Evolutionary conservation across 306 rosid genomes (phyloP), one percentile per base, ranked within the genome.

Genomic region (Arachis hypogaea): DNA sequence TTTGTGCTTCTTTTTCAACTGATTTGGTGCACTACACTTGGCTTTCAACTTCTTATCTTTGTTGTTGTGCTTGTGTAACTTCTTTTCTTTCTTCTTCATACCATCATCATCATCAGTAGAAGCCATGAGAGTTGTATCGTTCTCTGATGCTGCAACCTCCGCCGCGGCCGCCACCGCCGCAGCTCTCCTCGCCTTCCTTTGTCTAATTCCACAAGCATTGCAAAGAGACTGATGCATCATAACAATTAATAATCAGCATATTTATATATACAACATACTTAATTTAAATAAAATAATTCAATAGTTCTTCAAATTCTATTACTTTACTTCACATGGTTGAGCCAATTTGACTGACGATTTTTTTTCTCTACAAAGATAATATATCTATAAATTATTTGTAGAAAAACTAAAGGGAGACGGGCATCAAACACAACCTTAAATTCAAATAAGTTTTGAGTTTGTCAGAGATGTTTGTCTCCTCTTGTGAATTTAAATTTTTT

Each of bases 151-250:
- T 5, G 88, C 38, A 2, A 33, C 38, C 38, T 33, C 75, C 0
- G 90, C 89, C 0, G 73, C 83, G 0, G 97, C 86, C 0, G 82
- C 91, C 0, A 86, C 80, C 0, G 73, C 93, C 77, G 85, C 77
- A 11, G 97, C 95, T 0, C 88, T 82, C 40, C 98, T 88, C 0
- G 93, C 98, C 85, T 90, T 93, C 77, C 98, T 88, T 82, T 93
- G 98, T 42, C 97, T 83, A 81, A 93, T 93, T 47, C 98, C 98
- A 22, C 98, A 90, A 2, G 98, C 96, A 69, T 93, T 93, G 82
- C 98, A 90, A 6, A 93, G 90, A 49, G 98, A 80, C 97, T 93
- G 78, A 52, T 57, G 49, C 70, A 73, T 7, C 65, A 29, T 67
- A 60, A 61, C 40, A 4, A 50, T 52, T 36, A 29, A 57, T 58